A percentile compares a stretch with the other conserved stretches of the same genome.
phyloP scores from a whole-genome alignment of 2,329 filamentous ascomycete genomes.

The Penicillium sp. region DNA sequence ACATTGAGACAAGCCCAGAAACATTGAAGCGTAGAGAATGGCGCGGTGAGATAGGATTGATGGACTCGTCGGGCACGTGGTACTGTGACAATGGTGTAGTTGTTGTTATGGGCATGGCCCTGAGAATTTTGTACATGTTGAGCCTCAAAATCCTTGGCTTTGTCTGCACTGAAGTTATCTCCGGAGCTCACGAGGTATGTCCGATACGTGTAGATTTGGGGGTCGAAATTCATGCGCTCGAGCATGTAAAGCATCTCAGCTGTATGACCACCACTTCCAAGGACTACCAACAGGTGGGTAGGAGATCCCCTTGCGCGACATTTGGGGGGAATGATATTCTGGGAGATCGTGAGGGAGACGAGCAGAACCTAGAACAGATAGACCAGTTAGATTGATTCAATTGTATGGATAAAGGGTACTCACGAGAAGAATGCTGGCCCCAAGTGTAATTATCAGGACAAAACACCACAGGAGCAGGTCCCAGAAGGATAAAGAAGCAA shows the following conservation, averaged over 20 bases:
- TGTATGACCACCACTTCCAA: constrained; percentile 92
- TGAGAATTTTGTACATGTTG: constrained; percentile 21
- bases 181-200: constrained; percentile 80
- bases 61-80: constrained; percentile 78
- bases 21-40: constrained; percentile 65
- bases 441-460: neutral
- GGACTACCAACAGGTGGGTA: constrained; percentile 71
- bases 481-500: neutral
- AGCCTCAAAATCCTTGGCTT: constrained; percentile 64
- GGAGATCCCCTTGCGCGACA: constrained; percentile 34
- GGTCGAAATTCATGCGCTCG: constrained; percentile 54
- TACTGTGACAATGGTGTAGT: constrained; percentile 65
- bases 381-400: constrained; percentile 12
- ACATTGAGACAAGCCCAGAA: constrained; percentile 62
- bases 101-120: constrained; percentile 8
- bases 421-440: neutral
- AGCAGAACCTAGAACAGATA: constrained; percentile 25
- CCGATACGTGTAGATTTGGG: constrained; percentile 59
- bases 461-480: neutral
- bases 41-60: constrained; percentile 73
- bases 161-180: constrained; percentile 68
- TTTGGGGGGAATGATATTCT: constrained; percentile 32
- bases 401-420: neutral
- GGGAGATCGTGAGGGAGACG: constrained; percentile 30
- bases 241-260: constrained; percentile 92